Evolutionary conservation across 1,284 basidiomycete species (phyloP), one percentile per base, ranked within the genome.

Genomic region (Lignosus rhinocerotis): DNA sequence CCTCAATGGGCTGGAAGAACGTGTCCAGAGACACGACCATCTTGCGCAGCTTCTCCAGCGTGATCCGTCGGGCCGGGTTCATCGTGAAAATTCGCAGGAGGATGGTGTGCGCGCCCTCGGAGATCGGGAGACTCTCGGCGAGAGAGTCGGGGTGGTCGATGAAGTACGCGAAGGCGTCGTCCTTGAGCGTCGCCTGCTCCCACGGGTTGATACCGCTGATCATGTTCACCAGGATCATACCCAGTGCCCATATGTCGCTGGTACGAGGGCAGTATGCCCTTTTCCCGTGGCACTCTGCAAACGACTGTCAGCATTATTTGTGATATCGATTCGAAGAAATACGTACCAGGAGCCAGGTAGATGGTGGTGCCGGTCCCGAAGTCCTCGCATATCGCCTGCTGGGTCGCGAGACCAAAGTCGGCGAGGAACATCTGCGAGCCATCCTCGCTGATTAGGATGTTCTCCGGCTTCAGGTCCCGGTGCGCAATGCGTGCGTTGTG

Each of bases 211-310:
- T 82, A 17, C 90, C 90, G 59, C 90, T 90, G 39, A 93, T 86
- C 75, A 98, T 83, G 74, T 96, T 96, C 53, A 68, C 39, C 31
- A 74, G 65, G 46, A 72, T 67, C 39, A 73, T 59, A 6, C 71
- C 73, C 9, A 98, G 79, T 3, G 95, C 89, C 96, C 96, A 98
- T 58, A 97, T 83, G 69, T 98, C 96, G 70, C 88, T 91, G 55
- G 84, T 80, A 31, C 77, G 78, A 12, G 92, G 89, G 41, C 83
- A 88, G 76, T 93, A 96, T 0, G 67, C 56, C 0, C 9, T 6
- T 1, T n/a, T 12, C 36, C 65, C 63, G 42, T 67, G 34, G 42
- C 68, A 70, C 54, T 72, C 70, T 71, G 54, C 6, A 14, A 33
- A 1, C 9, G 3, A 41, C 1, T 11, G 21, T 45, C 43, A 39